A percentile compares a stretch with the other conserved stretches of the same genome.
phyloP scores from a whole-genome alignment of 345 rosid species.

The Boechera retrofracta region DNA sequence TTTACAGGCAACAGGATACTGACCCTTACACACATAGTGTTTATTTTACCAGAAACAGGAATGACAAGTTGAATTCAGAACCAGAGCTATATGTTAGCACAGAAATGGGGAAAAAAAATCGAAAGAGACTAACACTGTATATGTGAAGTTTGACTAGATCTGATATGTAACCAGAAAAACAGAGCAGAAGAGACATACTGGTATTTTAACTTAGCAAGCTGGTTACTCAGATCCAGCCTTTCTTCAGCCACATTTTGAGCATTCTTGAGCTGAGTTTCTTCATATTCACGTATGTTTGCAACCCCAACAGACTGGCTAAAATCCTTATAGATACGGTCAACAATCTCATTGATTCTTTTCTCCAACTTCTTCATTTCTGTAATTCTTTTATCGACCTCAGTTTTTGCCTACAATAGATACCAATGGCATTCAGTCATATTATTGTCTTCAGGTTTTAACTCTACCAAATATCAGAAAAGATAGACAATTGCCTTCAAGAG shows the following conservation, averaged over 20 bases:
- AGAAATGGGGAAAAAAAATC: constrained; percentile 3
- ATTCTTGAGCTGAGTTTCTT: constrained; percentile 93
- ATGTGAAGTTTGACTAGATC: background rate
- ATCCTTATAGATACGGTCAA: constrained; percentile 73
- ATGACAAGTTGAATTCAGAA: constrained; percentile 25
- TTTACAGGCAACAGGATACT: constrained; percentile 14
- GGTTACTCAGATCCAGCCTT: constrained; percentile 87
- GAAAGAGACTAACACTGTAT: constrained; percentile 18
- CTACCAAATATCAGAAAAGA: constrained; percentile 30
- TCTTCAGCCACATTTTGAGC: constrained; percentile 89
- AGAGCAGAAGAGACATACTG: constrained; percentile 69
- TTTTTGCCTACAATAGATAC: constrained; percentile 63
- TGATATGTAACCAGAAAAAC: constrained; percentile 28
- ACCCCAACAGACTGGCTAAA: constrained; percentile 88
- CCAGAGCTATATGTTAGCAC: constrained; percentile 23
- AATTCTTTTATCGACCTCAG: constrained; percentile 65
- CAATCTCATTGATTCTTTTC: constrained; percentile 87
- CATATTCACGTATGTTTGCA: constrained; percentile 92
- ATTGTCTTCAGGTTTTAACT: constrained; percentile 26
- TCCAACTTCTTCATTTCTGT: constrained; percentile 72
- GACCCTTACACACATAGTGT: constrained; percentile 23
- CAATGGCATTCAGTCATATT: constrained; percentile 27
- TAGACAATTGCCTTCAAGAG: constrained; percentile 61
- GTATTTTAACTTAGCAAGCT: constrained; percentile 91
- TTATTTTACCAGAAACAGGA: constrained; percentile 9